These are phyloP conservation scores for Trichosporon sp. DNA, from an alignment of 1,284 basidiomycete species.

Conservation along the genomic window DNA sequence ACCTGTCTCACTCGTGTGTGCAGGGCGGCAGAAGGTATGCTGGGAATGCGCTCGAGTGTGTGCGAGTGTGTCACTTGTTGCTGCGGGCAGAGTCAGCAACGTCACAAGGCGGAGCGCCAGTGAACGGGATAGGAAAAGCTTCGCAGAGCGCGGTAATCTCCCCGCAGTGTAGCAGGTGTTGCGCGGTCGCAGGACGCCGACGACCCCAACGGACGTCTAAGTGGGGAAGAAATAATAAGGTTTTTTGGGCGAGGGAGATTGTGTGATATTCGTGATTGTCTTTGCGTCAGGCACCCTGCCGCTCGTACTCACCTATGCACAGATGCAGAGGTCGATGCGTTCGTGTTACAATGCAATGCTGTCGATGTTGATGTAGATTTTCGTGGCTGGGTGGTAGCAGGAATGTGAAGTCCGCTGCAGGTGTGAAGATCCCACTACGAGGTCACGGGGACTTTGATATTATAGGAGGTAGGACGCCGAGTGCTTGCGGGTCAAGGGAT, in stretches of 20 bases:
- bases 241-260: neutral
- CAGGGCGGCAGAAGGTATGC: neutral
- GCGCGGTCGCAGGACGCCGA: neutral
- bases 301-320: neutral
- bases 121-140: neutral
- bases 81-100: neutral
- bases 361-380: neutral
- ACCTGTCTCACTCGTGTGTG: neutral
- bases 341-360: neutral
- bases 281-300: neutral
- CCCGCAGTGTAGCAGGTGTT: neutral
- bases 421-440: neutral
- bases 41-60: neutral
- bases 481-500: neutral
- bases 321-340: neutral
- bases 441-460: neutral
- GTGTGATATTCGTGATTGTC: constrained; percentile 1
- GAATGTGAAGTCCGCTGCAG: neutral
- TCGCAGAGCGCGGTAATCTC: neutral
- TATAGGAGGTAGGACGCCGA: neutral
- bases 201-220: neutral
- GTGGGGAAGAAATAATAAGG: neutral
- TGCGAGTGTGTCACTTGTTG: neutral
- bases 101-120: neutral
- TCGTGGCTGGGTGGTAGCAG: neutral